These are phyloP conservation scores for Rhodotorula paludigena DNA, from an alignment of 768 basidiomycete genomes.

Conservation along the genomic window DNA sequence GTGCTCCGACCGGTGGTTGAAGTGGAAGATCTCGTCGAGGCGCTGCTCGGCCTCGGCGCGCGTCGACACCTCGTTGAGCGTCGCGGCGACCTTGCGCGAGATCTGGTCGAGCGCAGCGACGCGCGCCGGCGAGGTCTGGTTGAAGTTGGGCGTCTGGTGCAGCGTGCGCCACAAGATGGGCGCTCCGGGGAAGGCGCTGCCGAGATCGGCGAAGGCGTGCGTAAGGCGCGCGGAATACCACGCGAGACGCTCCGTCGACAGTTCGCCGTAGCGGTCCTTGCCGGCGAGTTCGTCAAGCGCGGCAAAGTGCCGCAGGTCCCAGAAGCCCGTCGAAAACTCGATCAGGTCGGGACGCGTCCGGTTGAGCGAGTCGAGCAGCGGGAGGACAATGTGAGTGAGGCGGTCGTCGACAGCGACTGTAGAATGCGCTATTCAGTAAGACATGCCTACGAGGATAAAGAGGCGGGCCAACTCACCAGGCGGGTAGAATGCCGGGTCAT, in stretches of 20 bases:
- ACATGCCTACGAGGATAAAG: background rate
- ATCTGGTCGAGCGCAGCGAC: slow-evolving; percentile 34
- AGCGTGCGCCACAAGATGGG: slow-evolving; percentile 31
- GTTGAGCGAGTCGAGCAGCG: slow-evolving; percentile 26
- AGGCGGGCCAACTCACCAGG: slow-evolving; percentile 11
- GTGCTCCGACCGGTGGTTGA: background rate
- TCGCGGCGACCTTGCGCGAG: slow-evolving; percentile 17
- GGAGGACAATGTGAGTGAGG: slow-evolving; percentile 30
- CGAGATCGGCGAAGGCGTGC: slow-evolving; percentile 25
- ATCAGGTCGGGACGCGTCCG: slow-evolving; percentile 30
- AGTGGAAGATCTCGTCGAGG: background rate
- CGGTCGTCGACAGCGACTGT: slow-evolving; percentile 35
- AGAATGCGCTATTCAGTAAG: background rate
- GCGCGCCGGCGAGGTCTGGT: slow-evolving; percentile 10
- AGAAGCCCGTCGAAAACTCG: slow-evolving; percentile 35
- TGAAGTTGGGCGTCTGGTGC: slow-evolving; percentile 22
- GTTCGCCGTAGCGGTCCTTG: slow-evolving; percentile 2
- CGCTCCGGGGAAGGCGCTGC: slow-evolving; percentile 19
- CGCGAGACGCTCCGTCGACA: slow-evolving; percentile 24
- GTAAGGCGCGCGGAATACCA: slow-evolving; percentile 31
- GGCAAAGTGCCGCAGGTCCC: slow-evolving; percentile 38
- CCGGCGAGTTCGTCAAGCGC: slow-evolving; percentile 24
- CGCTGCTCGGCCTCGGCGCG: slow-evolving; percentile 3
- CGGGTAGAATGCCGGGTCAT: slow-evolving; percentile 32
- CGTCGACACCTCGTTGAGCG: slow-evolving; percentile 13